A percentile compares a stretch with the other conserved stretches of the same genome.
Evolutionary conservation across 148 eudicot genomes (phyloP).

Genomic region (Diospyros kaki): DNA sequence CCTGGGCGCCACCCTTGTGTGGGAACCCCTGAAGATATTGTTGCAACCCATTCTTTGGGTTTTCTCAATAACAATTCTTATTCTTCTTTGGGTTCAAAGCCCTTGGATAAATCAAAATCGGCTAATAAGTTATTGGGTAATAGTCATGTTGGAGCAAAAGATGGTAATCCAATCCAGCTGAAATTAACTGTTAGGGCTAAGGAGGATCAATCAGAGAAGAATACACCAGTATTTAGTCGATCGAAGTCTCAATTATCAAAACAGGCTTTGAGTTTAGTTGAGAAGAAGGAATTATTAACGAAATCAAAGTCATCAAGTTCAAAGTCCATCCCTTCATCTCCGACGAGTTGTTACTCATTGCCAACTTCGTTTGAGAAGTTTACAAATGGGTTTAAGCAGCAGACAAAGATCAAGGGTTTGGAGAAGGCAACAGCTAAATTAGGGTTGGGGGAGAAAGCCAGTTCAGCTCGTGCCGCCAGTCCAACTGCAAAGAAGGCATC

Average conservation of each 20-base stretch:
- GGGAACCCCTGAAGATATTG: slow-evolving; percentile 86
- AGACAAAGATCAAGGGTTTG: slow-evolving; percentile 61
- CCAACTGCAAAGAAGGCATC: slow-evolving; percentile 40
- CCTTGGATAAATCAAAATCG: slow-evolving; percentile 42
- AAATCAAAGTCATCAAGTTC: slow-evolving; percentile 48
- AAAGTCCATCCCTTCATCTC: slow-evolving; percentile 75
- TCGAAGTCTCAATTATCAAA: slow-evolving; percentile 61
- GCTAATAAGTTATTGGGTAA: slow-evolving; percentile 29
- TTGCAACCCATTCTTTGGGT: slow-evolving; percentile 68
- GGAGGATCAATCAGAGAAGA: slow-evolving; percentile 45
- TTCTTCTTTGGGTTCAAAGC: slow-evolving; percentile 37
- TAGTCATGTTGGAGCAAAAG: slow-evolving; percentile 24
- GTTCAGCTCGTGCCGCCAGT: slow-evolving; percentile 42
- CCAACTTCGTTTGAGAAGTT: slow-evolving; percentile 83
- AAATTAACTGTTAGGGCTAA: slow-evolving; percentile 36
- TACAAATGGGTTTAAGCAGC: slow-evolving; percentile 61
- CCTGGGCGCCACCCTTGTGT: slow-evolving; percentile 94
- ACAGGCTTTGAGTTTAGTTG: slow-evolving; percentile 30
- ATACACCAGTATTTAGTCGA: slow-evolving; percentile 33
- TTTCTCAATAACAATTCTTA: slow-evolving; percentile 46
- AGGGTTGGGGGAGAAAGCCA: slow-evolving; percentile 45
- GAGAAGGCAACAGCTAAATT: slow-evolving; percentile 46
- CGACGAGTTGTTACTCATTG: slow-evolving; percentile 75
- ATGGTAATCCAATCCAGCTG: slow-evolving; percentile 33
- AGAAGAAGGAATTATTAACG: slow-evolving; percentile 43